phyloP scores from a whole-genome alignment of 2,329 filamentous ascomycete genomes.

The Pseudodiploospora longispora region DNA sequence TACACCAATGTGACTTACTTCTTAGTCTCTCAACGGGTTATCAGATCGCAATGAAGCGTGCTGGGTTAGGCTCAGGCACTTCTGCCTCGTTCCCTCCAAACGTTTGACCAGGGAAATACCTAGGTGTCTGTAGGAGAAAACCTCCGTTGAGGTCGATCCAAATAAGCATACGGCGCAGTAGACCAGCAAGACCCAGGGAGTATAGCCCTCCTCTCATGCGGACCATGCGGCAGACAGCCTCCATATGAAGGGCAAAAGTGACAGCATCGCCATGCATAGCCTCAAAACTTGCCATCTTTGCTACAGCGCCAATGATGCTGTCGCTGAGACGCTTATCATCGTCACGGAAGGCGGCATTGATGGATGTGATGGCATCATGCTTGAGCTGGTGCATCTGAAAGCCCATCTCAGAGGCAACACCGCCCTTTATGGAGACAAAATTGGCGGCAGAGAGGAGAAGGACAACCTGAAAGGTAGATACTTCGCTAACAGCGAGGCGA shows the following conservation, averaged over 20 bases:
- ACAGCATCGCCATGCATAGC: constrained; percentile 37
- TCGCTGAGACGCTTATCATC: constrained; percentile 24
- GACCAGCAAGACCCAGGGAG: constrained; percentile 33
- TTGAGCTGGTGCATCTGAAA: constrained; percentile 32
- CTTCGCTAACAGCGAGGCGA: constrained; percentile 17
- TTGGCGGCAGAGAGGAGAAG: constrained; percentile 22
- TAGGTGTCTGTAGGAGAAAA: constrained; percentile 23
- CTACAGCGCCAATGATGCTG: constrained; percentile 37
- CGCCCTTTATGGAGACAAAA: constrained; percentile 12
- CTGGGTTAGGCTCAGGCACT: constrained; percentile 23
- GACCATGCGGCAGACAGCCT: constrained; percentile 33
- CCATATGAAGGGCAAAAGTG: constrained; percentile 40
- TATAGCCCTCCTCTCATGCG: constrained; percentile 35
- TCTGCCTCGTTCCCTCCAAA: constrained; percentile 14
- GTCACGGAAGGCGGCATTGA: constrained; percentile 31
- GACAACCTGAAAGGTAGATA: constrained; percentile 18
- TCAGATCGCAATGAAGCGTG: constrained; percentile 21
- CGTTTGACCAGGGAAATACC: constrained; percentile 24
- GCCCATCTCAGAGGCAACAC: constrained; percentile 6
- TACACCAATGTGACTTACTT: not conserved
- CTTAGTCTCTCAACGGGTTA: not conserved
- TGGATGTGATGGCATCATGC: constrained; percentile 33
- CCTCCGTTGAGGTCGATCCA: constrained; percentile 39
- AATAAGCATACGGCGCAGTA: constrained; percentile 37
- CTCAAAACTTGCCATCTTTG: constrained; percentile 45